Base-by-base conservation (phyloP, 495 filamentous ascomycete genomes). In the Talaromyces liani region DNA sequence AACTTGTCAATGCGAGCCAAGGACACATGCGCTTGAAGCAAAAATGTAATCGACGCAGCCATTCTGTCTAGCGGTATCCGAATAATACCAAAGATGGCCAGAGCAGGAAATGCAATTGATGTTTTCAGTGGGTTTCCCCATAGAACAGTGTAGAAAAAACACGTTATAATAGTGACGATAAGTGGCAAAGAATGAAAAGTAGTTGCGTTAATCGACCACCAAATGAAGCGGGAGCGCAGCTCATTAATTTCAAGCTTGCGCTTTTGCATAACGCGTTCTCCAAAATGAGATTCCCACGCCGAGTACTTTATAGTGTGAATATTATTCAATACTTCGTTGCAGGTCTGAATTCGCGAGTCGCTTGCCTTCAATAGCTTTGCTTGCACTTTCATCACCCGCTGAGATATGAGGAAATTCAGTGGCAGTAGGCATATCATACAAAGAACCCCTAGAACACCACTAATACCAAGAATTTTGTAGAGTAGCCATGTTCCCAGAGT, bases 291-390 rank as follows among this genome's bases (percentile, higher is more conserved):
- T 68, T 94, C 91, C 24, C 91, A 72, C 7, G 91, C 91, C 0
- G 90, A 90, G 66, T 95, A 92, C 67, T 96, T 96, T 70, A 96
- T 90, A 69, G 94, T 91, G 5, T 91, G 82, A 60, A 96, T 93
- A 53, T 88, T 91, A 65, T 90, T 86, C 1, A 96, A 75, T 0
- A 89, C 89, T 71, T 96, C 91, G 0, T 88, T 90, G 14, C 94
- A 80, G 1, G 92, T 80, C 0, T 82, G 86, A 79, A 92, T 84
- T 68, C 93, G 93, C 55, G 84, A 77, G 71, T 96, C 91, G 62
- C 90, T 80, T 9, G 86, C 76, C 68, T 89, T 91, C 91, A 95
- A 93, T 49, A 94, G 72, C 12, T 79, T 77, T 61, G 88, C 87
- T 67, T 92, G 88, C 9, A 87, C 79, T 5, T 75, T 24, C 55